Evolutionary conservation across 345 rosid species (phyloP).

Genomic region (Noccaea caerulescens): DNA sequence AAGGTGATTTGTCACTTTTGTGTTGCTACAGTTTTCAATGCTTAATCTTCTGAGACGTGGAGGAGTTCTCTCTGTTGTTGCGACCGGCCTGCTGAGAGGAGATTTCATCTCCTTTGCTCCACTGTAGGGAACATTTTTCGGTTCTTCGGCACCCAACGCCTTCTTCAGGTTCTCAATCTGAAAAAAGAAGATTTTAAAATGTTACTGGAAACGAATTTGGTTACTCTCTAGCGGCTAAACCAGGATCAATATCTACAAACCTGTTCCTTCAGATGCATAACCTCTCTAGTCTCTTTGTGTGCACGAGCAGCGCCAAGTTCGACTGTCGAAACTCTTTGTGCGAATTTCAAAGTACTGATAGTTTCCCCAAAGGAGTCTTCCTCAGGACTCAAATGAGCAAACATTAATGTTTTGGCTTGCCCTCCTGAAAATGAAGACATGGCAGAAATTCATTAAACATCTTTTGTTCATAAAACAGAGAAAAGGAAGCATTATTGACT

Average conservation of each 20-base stretch:
- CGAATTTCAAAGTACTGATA: slow-evolving; percentile 85
- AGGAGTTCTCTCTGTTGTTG: slow-evolving; percentile 66
- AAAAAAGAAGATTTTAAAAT: slow-evolving; percentile 32
- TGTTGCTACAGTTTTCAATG: slow-evolving; percentile 49
- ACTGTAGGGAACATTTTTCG: slow-evolving; percentile 41
- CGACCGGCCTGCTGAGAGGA: slow-evolving; percentile 41
- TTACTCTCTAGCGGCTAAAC: background rate
- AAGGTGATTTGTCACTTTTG: slow-evolving; percentile 46
- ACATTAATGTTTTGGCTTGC: slow-evolving; percentile 86
- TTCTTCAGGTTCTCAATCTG: slow-evolving; percentile 86
- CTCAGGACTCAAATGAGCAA: slow-evolving; percentile 93
- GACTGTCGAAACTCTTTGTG: slow-evolving; percentile 80
- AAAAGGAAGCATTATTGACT: slow-evolving; percentile 10
- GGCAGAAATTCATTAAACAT: background rate
- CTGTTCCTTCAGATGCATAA: slow-evolving; percentile 84
- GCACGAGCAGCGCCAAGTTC: slow-evolving; percentile 84
- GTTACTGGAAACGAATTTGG: slow-evolving; percentile 3
- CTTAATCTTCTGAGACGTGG: slow-evolving; percentile 66
- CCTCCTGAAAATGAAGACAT: slow-evolving; percentile 58
- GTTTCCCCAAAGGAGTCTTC: slow-evolving; percentile 82
- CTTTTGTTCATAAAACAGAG: background rate
- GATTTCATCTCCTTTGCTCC: slow-evolving; percentile 53
- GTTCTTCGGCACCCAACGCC: slow-evolving; percentile 69
- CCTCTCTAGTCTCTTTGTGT: slow-evolving; percentile 81
- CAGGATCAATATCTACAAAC: slow-evolving; percentile 40